phyloP scores from a whole-genome alignment of 495 filamentous ascomycete species.

The Podospora pseudocomata region DNA sequence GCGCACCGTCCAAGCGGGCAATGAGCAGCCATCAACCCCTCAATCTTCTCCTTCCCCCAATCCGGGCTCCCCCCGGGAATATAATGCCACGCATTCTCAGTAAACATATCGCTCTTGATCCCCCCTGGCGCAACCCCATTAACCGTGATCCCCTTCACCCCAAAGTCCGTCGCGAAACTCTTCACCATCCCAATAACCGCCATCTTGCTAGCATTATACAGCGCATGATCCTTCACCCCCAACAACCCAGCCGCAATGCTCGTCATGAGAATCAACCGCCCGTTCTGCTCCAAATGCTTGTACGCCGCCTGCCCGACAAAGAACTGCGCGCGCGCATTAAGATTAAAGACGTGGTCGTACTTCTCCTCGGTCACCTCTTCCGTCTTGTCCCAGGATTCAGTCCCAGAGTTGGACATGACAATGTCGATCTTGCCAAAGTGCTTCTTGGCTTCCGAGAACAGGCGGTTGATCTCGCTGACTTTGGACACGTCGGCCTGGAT shows the following conservation, averaged over 20 bases:
- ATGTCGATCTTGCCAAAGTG: slow-evolving; percentile 71
- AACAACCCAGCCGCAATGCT: slow-evolving; percentile 50
- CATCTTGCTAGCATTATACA: slow-evolving; percentile 75
- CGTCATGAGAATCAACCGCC: slow-evolving; percentile 63
- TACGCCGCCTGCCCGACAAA: slow-evolving; percentile 77
- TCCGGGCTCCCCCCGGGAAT: slow-evolving; percentile 43
- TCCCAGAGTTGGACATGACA: slow-evolving; percentile 67
- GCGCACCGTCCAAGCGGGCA: slow-evolving; percentile 40
- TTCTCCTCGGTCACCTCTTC: slow-evolving; percentile 70
- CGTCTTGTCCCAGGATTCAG: slow-evolving; percentile 59
- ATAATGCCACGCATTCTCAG: slow-evolving; percentile 63
- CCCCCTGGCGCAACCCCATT: slow-evolving; percentile 74
- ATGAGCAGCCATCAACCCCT: slow-evolving; percentile 35
- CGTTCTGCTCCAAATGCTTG: slow-evolving; percentile 63
- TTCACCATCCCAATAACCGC: slow-evolving; percentile 77
- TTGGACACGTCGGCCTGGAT: slow-evolving; percentile 75
- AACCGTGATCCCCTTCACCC: slow-evolving; percentile 68
- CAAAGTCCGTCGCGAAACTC: slow-evolving; percentile 69
- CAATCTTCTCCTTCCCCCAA: slow-evolving; percentile 31
- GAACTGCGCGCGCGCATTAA: slow-evolving; percentile 78
- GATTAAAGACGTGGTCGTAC: slow-evolving; percentile 70
- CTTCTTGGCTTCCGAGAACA: slow-evolving; percentile 60
- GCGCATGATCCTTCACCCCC: slow-evolving; percentile 66
- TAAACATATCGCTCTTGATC: slow-evolving; percentile 77
- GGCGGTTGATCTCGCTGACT: slow-evolving; percentile 56